These are phyloP conservation scores for Xerocomellus chrysenteron DNA, from an alignment of 768 basidiomycete species.

Conservation along the genomic window DNA sequence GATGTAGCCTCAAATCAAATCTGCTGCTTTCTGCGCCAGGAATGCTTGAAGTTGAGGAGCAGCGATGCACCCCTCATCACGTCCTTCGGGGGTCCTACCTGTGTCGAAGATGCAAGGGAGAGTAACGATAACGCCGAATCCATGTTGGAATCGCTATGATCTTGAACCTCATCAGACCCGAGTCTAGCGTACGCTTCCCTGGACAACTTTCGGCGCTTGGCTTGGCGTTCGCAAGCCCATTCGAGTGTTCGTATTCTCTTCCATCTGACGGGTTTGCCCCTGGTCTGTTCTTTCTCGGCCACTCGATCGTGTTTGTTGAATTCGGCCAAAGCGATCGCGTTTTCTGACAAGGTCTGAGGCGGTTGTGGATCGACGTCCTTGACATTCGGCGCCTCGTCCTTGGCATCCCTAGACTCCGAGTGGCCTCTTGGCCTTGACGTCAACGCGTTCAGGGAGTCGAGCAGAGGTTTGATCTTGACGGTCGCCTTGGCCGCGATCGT, in stretches of 20 bases:
- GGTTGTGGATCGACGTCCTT: neutral
- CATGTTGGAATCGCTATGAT: slow-evolving; percentile 9
- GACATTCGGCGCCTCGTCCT: neutral
- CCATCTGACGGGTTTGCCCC: slow-evolving; percentile 3
- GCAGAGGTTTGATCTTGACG: slow-evolving; percentile 24
- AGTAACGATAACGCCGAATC: slow-evolving; percentile 32
- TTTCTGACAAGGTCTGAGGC: neutral
- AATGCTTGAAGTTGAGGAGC: slow-evolving; percentile 31
- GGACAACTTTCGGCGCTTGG: slow-evolving; percentile 36
- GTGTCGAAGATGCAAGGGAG: slow-evolving; percentile 24
- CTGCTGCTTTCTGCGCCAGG: slow-evolving; percentile 26
- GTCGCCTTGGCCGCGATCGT: slow-evolving; percentile 13
- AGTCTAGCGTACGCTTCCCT: slow-evolving; percentile 17
- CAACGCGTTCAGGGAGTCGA: slow-evolving; percentile 18
- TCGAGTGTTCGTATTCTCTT: slow-evolving; percentile 38
- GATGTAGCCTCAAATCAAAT: slow-evolving; percentile 19
- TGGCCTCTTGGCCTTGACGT: slow-evolving; percentile 8
- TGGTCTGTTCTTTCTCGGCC: slow-evolving; percentile 9
- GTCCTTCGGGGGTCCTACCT: slow-evolving; percentile 13
- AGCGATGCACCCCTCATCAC: slow-evolving; percentile 30
- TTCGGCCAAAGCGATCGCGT: slow-evolving; percentile 1
- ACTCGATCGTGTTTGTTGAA: neutral
- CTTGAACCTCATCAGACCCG: slow-evolving; percentile 19
- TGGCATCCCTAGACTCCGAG: neutral
- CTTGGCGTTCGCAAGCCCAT: slow-evolving; percentile 44